These are phyloP conservation scores for Eucalyptus regnans DNA, from an alignment of 345 rosid genomes.

Conservation along the genomic window DNA sequence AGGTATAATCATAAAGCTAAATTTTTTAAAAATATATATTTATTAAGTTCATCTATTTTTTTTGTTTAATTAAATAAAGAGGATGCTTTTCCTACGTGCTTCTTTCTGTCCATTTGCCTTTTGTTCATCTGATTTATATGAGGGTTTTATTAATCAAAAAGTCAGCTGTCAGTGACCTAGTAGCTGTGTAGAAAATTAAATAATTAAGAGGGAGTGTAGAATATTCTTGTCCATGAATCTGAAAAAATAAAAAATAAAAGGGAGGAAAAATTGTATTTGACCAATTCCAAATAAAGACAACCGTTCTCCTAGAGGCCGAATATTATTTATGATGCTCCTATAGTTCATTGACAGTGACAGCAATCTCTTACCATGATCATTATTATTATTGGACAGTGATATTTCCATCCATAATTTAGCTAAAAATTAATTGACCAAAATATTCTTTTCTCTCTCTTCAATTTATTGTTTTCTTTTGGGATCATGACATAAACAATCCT, in stretches of 20 bases:
- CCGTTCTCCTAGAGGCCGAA: not conserved
- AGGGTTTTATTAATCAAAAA: not conserved
- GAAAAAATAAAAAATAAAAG: not conserved
- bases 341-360: not conserved
- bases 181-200: not conserved
- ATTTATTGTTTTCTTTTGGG: no score
- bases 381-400: not conserved
- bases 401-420: not conserved
- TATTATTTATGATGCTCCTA: not conserved
- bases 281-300: not conserved
- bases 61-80: not conserved
- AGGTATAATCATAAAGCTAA: not conserved
- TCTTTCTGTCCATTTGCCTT: not conserved
- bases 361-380: not conserved
- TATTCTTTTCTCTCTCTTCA: not conserved
- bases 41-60: not conserved
- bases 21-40: not conserved
- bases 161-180: not conserved
- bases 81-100: not conserved
- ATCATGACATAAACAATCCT: no score
- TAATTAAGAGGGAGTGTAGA: not conserved
- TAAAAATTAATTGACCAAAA: no score
- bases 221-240: not conserved
- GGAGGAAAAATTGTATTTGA: not conserved
- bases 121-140: not conserved